Evolutionary conservation across 1,284 basidiomycete species (phyloP).

Genomic region (Amylostereum chailletii): DNA sequence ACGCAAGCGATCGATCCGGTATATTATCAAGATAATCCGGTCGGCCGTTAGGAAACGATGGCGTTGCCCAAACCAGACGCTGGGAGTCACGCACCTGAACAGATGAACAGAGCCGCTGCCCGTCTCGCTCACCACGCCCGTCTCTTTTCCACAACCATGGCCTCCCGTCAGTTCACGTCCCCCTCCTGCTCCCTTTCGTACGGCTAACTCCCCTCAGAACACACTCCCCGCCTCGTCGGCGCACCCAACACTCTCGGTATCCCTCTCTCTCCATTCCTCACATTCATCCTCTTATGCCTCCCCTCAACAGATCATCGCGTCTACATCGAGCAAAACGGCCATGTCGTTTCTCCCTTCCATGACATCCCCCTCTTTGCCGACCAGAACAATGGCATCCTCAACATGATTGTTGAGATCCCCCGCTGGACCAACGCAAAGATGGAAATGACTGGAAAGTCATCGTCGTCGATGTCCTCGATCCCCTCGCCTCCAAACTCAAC

Average conservation of each 20-base stretch:
- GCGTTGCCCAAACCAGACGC: constrained; percentile 7
- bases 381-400: constrained; percentile 87
- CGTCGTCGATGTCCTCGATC: constrained; percentile 95
- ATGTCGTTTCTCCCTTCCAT: constrained; percentile 87
- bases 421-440: constrained; percentile 99
- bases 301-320: constrained; percentile 78
- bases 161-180: constrained; percentile 39
- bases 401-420: constrained; percentile 98
- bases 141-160: constrained; percentile 39
- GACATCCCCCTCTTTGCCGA: constrained; percentile 96
- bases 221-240: constrained; percentile 72
- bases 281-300: constrained; percentile 10
- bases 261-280: constrained; percentile 18
- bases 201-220: constrained; percentile 37
- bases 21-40: too few species aligned
- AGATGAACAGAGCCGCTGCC: constrained; percentile 7
- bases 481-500: constrained; percentile 93
- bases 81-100: neutral
- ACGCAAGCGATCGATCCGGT: too few species aligned
- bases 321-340: constrained; percentile 84
- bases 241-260: constrained; percentile 89
- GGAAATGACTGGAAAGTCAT: constrained; percentile 99
- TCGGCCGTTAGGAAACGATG: too few species aligned
- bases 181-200: constrained; percentile 4
- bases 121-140: constrained; percentile 8